Percentiles rank a stretch among this genome's conserved stretches.
phyloP scores from a whole-genome alignment of 225 moss, liverwort and hornwort genomes.

The Thuidium tamariscinum region DNA sequence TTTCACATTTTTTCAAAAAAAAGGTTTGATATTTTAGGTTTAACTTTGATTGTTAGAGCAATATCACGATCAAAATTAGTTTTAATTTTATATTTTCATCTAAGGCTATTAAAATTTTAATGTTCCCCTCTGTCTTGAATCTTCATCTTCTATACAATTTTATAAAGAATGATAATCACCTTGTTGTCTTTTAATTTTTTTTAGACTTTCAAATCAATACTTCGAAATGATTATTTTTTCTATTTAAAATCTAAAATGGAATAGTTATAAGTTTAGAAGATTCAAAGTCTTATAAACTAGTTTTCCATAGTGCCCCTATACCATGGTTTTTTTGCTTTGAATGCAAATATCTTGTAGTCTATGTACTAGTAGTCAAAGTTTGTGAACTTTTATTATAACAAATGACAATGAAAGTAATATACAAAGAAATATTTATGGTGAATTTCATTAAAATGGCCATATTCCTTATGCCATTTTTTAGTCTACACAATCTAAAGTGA shows the following conservation, averaged over 20 bases:
- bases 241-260: neutral
- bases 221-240: neutral
- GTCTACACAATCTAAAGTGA: too few relatives aligned
- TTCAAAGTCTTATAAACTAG: accelerated
- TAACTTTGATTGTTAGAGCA: neutral
- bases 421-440: neutral
- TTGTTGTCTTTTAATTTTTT: neutral
- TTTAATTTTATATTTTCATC: neutral
- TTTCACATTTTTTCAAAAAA: accelerated
- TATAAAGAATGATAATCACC: neutral
- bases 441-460: too few relatives aligned
- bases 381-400: neutral
- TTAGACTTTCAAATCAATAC: neutral
- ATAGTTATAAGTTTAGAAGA: neutral
- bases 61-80: neutral
- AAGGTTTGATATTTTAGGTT: neutral
- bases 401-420: neutral
- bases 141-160: too few relatives aligned
- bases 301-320: accelerated
- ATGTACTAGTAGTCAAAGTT: too few relatives aligned
- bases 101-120: neutral
- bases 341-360: too few relatives aligned
- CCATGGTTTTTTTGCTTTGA: too few relatives aligned
- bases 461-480: too few relatives aligned
- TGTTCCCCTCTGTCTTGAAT: too few relatives aligned